Base-by-base conservation (phyloP, 2,329 filamentous ascomycete genomes). In the Aspergillus neoniger region DNA sequence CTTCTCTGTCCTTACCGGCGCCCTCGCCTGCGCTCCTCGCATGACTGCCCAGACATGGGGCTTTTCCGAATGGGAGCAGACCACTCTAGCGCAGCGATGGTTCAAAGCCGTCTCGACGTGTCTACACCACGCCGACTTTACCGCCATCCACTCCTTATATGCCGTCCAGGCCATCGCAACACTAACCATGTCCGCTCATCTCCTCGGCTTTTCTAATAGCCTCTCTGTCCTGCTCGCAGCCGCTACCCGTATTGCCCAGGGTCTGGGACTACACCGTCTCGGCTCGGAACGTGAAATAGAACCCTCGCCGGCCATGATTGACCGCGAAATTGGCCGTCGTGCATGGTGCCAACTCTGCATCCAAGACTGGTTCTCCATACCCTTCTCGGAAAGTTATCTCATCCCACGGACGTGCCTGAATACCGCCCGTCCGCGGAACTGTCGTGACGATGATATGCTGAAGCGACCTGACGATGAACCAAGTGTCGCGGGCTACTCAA, bases 151-250 rank as follows among this genome's bases (percentile, higher is more conserved):
- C 62, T 77, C 77, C 12, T 72, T 81, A 2, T 74, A 78, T 49
- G 75, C 78, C 0, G 73, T 82, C 3, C 77, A 83, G 64, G 76
- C 81, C 4, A 81, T 84, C 41, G 71, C 79, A 9, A 79, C 77
- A 1, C 69, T 81, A 30, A 82, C 81, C n/a, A 78, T 81, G 3
- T 79, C 79, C 8, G 81, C 80, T 8, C 82, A 84, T 67, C 69
- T 81, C 15, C 73, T 83, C 1, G 82, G 81, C 1, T 79, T 77
- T 23, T 80, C 80, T 6, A 82, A 81, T 62, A 78, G 78, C 44
- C 81, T 81, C 60, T 77, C 75, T 4, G 78, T 81, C 1, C 73
- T 80, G 19, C 72, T 82, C 8, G 78, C 77, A 2, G 75, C 79
- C 1, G 81, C 78, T 2, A 70, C 79, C 5, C 74, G 80, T 7